These are phyloP conservation scores for Nematodospora anomalae DNA, from an alignment of 1,139 yeast species.

Conservation along the genomic window DNA sequence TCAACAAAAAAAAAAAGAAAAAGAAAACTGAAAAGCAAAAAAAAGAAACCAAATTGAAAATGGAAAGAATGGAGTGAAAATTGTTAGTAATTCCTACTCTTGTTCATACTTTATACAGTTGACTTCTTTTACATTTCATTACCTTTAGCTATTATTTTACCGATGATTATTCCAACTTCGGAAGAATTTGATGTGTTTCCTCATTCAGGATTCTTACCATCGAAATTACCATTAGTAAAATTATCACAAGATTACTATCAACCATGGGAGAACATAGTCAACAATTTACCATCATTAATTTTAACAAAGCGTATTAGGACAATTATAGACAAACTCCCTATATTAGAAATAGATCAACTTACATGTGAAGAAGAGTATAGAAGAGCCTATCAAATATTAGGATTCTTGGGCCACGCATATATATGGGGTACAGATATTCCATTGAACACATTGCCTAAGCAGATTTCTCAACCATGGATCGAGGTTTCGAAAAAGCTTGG, in stretches of 20 bases:
- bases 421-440: slow-evolving; percentile 82
- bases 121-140: too few relatives aligned
- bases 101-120: too few relatives aligned
- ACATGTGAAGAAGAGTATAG: slow-evolving; percentile 53
- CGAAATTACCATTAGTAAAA: slow-evolving; percentile 56
- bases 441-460: slow-evolving; percentile 62
- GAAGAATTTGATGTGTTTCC: slow-evolving; percentile 71
- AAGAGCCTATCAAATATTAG: slow-evolving; percentile 76
- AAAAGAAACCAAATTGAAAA: too few relatives aligned
- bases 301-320: slow-evolving; percentile 61
- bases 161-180: slow-evolving; percentile 19
- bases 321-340: slow-evolving; percentile 60
- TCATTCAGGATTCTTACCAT: slow-evolving; percentile 76
- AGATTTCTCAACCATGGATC: slow-evolving; percentile 70
- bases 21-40: not conserved
- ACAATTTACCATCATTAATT: slow-evolving; percentile 69
- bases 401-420: slow-evolving; percentile 84
- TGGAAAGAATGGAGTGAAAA: too few relatives aligned
- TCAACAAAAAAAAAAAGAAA: not conserved
- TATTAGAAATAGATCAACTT: slow-evolving; percentile 48
- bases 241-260: slow-evolving; percentile 63
- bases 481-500: slow-evolving; percentile 58
- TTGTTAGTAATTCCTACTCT: too few relatives aligned
- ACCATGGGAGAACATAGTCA: slow-evolving; percentile 76
- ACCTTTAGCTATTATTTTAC: too few relatives aligned